These are phyloP conservation scores for Dactylorhiza incarnata DNA, from an alignment of 106 monocot genomes.

Conservation along the genomic window DNA sequence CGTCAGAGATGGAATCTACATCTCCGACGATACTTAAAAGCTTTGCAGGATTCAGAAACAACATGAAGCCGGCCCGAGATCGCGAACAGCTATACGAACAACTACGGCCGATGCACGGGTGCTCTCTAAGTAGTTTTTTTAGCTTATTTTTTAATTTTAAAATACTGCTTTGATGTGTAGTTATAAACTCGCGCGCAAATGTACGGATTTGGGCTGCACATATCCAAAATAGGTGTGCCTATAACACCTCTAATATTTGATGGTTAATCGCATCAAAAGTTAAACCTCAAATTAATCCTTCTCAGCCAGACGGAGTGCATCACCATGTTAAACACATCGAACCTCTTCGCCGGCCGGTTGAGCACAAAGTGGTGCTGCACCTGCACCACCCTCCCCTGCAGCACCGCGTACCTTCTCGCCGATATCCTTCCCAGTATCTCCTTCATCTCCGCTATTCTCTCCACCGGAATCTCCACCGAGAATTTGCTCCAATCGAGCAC, in stretches of 20 bases:
- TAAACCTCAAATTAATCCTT: constrained; percentile 30
- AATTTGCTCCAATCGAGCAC: constrained; percentile 69
- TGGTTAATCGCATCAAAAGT: neutral
- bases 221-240: too few species aligned
- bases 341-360: constrained; percentile 40
- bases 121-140: too few species aligned
- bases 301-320: constrained; percentile 56
- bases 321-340: constrained; percentile 41
- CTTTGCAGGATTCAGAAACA: neutral
- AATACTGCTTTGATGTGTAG: too few species aligned
- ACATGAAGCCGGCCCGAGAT: neutral
- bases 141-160: too few species aligned
- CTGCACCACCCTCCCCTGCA: constrained; percentile 25
- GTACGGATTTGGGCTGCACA: too few species aligned
- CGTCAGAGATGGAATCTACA: constrained; percentile 31
- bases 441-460: constrained; percentile 36
- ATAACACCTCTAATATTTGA: too few species aligned
- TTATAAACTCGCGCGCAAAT: too few species aligned
- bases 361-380: constrained; percentile 43
- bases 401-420: constrained; percentile 3
- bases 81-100: neutral
- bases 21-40: constrained; percentile 31
- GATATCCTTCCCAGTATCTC: constrained; percentile 25
- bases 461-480: constrained; percentile 30
- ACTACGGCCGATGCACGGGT: neutral